Conservation (phyloP, 2,329 filamentous ascomycete species). For the Beauveria rudraprayagi region DNA sequence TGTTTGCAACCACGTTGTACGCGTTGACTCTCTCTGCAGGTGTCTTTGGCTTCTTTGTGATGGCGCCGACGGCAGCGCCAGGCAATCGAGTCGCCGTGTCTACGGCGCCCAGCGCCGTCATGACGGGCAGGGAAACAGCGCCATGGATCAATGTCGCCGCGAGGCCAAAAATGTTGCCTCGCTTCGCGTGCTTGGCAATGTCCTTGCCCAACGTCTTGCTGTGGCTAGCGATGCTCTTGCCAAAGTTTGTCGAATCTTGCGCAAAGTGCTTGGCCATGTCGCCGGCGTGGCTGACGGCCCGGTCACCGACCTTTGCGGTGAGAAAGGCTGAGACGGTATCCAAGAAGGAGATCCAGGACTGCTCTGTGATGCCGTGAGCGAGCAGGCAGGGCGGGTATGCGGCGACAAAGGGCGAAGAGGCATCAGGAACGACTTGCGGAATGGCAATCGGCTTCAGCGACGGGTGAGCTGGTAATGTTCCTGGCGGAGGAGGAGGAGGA, state of each 20-base stretch:
- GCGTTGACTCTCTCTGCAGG: constrained; percentile 32
- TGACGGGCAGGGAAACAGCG: constrained; percentile 30
- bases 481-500: constrained; percentile 8
- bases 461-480: neutral
- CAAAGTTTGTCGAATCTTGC: constrained; percentile 26
- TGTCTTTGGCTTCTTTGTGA: constrained; percentile 30
- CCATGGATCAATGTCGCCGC: constrained; percentile 29
- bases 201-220: constrained; percentile 28
- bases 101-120: constrained; percentile 27
- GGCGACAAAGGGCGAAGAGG: constrained; percentile 29
- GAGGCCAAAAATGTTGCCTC: constrained; percentile 32
- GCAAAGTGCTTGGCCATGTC: constrained; percentile 31
- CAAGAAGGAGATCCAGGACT: constrained; percentile 28
- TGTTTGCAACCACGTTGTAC: constrained; percentile 34
- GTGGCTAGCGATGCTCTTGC: constrained; percentile 29
- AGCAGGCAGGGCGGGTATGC: constrained; percentile 33
- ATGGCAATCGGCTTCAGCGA: constrained; percentile 29
- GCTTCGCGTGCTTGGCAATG: constrained; percentile 28
- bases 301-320: constrained; percentile 34
- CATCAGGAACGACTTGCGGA: constrained; percentile 28
- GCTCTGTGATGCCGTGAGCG: constrained; percentile 26
- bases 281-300: constrained; percentile 34
- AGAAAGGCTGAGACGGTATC: constrained; percentile 38
- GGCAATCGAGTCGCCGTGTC: constrained; percentile 29
- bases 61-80: constrained; percentile 23